Percentiles rank a stretch among this genome's conserved stretches.
Evolutionary conservation across 2,329 filamentous ascomycete species (phyloP).

Genomic region (Didymella sp.): DNA sequence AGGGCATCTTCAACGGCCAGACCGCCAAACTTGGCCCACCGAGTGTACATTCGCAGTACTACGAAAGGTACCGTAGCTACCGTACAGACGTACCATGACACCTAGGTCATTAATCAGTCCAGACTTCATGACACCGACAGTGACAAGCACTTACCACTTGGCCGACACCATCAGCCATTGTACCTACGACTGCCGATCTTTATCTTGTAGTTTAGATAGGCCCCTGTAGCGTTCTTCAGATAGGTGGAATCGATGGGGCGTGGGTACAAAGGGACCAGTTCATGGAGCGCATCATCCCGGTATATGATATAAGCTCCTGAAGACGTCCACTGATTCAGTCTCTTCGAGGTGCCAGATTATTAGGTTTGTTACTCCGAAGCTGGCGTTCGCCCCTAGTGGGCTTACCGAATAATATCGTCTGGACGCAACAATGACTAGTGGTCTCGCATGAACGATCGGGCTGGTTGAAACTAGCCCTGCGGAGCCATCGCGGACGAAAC

Average conservation of each 20-base stretch:
- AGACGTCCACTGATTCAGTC: not conserved
- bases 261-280: slow-evolving; percentile 1
- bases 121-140: not conserved
- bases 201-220: not conserved
- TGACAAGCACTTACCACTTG: slow-evolving; percentile 31
- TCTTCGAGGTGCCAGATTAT: not conserved
- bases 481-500: slow-evolving; percentile 9
- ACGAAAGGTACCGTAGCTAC: slow-evolving; percentile 37
- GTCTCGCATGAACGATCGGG: slow-evolving; percentile 6
- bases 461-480: slow-evolving; percentile 11
- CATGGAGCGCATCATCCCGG: slow-evolving; percentile 6
- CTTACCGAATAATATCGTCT: slow-evolving; percentile 2
- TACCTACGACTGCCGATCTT: slow-evolving; percentile 12
- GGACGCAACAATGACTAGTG: slow-evolving; percentile 6
- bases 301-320: slow-evolving; percentile 8
- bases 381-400: not conserved
- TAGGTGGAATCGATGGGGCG: not conserved
- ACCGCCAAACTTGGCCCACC: slow-evolving; percentile 37
- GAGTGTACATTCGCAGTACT: slow-evolving; percentile 37
- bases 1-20: slow-evolving; percentile 44
- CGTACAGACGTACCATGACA: slow-evolving; percentile 18
- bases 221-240: not conserved
- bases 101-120: slow-evolving; percentile 20
- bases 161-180: slow-evolving; percentile 20
- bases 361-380: not conserved